A percentile compares a stretch with the other conserved stretches of the same genome.
phyloP scores from a whole-genome alignment of 176 grass and related monocot genomes.

The Phoenix dactylifera region DNA sequence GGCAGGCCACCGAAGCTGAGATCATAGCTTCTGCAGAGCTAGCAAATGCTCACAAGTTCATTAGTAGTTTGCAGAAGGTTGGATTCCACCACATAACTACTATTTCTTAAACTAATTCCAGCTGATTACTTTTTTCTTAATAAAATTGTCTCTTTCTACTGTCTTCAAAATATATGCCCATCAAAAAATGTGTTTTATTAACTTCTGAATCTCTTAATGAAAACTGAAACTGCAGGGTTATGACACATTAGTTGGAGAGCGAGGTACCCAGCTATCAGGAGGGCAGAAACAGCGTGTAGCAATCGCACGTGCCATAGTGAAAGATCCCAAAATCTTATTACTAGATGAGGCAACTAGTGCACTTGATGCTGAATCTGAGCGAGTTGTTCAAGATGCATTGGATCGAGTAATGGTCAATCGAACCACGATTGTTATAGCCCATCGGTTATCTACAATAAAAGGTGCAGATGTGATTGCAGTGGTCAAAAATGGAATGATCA shows the following conservation, averaged over 20 bases:
- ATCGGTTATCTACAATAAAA: slow-evolving; percentile 75
- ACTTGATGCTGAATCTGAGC: slow-evolving; percentile 89
- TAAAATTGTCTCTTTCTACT: too few species aligned
- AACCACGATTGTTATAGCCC: slow-evolving; percentile 78
- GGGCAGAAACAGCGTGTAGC: slow-evolving; percentile 93
- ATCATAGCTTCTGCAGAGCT: slow-evolving; percentile 62
- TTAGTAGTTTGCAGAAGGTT: slow-evolving; percentile 71
- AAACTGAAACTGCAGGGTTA: slow-evolving; percentile 49
- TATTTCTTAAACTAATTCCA: too few species aligned
- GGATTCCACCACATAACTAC: slow-evolving; percentile 1
- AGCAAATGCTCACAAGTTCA: slow-evolving; percentile 92
- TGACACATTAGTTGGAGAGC: slow-evolving; percentile 67
- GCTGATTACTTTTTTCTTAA: too few species aligned
- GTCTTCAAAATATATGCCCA: too few species aligned
- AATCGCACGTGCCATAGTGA: slow-evolving; percentile 78
- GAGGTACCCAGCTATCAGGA: slow-evolving; percentile 86
- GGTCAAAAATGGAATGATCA: slow-evolving; percentile 69
- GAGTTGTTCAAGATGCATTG: slow-evolving; percentile 81
- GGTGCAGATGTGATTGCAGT: slow-evolving; percentile 67
- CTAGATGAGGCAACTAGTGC: slow-evolving; percentile 97
- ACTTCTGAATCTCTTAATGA: too few species aligned
- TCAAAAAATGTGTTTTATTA: too few species aligned
- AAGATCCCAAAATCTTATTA: slow-evolving; percentile 70
- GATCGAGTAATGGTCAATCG: slow-evolving; percentile 77
- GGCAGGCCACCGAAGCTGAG: slow-evolving; percentile 64